phyloP scores from a whole-genome alignment of 2,329 filamentous ascomycete species.

The Hypoxylon sp. region DNA sequence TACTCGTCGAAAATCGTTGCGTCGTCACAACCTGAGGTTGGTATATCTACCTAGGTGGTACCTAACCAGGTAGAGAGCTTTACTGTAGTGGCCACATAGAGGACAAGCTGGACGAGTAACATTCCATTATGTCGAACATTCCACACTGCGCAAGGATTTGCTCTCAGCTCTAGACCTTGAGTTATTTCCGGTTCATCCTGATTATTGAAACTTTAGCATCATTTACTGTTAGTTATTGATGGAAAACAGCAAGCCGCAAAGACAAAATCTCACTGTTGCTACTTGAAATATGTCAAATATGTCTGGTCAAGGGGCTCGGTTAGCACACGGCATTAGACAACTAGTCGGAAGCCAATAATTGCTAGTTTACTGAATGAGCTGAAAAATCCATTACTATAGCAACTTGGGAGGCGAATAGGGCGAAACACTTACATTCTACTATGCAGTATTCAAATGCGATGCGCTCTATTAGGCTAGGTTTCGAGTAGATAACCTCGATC shows the following conservation, averaged over 20 bases:
- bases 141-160: background rate
- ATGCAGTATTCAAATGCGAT: background rate
- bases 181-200: background rate
- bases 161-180: background rate
- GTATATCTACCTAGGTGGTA: background rate
- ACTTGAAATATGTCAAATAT: background rate
- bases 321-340: background rate
- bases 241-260: background rate
- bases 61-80: background rate
- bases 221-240: background rate
- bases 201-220: background rate
- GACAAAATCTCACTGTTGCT: background rate
- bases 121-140: conserved; percentile 12
- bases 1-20: background rate
- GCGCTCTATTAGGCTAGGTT: background rate
- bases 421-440: background rate
- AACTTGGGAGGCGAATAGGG: background rate
- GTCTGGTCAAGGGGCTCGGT: too few species aligned
- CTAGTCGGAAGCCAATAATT: background rate
- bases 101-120: background rate
- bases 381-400: background rate
- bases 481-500: background rate
- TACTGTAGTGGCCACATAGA: background rate
- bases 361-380: background rate
- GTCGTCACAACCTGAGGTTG: background rate